phyloP scores from a whole-genome alignment of 75 land plant species.

The Chamaecyparis obtusa region DNA sequence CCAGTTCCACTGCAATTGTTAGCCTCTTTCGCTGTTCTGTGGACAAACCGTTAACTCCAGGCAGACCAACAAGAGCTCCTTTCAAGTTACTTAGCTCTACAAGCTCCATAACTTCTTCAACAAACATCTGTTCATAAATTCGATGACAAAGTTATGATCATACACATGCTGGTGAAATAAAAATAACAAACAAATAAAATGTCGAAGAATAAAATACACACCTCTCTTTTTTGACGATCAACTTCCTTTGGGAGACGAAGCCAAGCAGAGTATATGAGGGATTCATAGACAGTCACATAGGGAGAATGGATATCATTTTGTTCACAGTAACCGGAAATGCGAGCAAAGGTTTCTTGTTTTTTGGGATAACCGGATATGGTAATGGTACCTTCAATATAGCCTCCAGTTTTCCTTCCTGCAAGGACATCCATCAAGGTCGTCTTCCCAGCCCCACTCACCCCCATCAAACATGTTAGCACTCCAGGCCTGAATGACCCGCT shows the following conservation, averaged over 20 bases:
- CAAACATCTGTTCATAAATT: conserved; percentile 13
- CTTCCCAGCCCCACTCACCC: conserved; percentile 83
- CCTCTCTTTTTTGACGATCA: conserved; percentile 42
- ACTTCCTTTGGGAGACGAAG: conserved; percentile 56
- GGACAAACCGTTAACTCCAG: conserved; percentile 16
- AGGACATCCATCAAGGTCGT: conserved; percentile 83
- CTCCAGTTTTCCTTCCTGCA: conserved; percentile 86
- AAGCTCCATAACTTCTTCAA: conserved; percentile 27
- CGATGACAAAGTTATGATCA: neutral
- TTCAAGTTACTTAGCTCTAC: conserved; percentile 19
- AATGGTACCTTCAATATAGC: conserved; percentile 63
- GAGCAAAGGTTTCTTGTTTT: conserved; percentile 77
- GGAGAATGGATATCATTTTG: conserved; percentile 84
- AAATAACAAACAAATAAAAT: neutral
- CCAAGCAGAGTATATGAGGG: conserved; percentile 69
- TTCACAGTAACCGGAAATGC: conserved; percentile 75
- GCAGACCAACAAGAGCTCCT: conserved; percentile 19
- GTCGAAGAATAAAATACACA: neutral
- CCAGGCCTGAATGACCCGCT: conserved; percentile 78
- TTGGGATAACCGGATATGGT: conserved; percentile 69
- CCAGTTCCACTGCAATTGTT: conserved; percentile 21
- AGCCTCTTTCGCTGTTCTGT: conserved; percentile 26
- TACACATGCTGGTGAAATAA: neutral
- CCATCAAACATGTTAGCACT: conserved; percentile 74
- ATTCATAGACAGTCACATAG: conserved; percentile 70